phyloP scores from a whole-genome alignment of 768 basidiomycete genomes.

The Trametes meyenii region DNA sequence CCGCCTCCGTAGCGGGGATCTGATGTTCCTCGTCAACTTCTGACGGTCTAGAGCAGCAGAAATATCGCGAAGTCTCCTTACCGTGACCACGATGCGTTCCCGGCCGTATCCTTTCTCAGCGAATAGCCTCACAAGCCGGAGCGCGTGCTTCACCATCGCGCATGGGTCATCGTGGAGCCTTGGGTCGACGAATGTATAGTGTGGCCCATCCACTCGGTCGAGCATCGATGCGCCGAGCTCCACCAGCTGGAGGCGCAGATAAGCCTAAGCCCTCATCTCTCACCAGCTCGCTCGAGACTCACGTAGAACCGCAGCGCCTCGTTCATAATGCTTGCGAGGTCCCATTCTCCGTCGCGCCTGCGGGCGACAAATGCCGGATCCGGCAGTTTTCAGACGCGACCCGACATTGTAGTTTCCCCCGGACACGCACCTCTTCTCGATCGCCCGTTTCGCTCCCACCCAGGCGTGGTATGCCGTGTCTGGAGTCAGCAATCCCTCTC shows the following conservation, averaged over 20 bases:
- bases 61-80: constrained; percentile 32
- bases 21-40: constrained; percentile 27
- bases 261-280: background rate
- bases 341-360: constrained; percentile 12
- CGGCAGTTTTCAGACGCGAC: background rate
- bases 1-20: constrained; percentile 62
- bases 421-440: constrained; percentile 26
- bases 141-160: constrained; percentile 47
- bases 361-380: constrained; percentile 19
- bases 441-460: constrained; percentile 36
- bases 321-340: constrained; percentile 1
- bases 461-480: constrained; percentile 39
- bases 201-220: constrained; percentile 49
- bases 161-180: constrained; percentile 40
- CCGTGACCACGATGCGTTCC: constrained; percentile 52
- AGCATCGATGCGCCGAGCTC: constrained; percentile 50
- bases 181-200: constrained; percentile 56
- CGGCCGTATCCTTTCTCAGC: constrained; percentile 41
- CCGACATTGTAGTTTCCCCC: background rate
- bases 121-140: constrained; percentile 44
- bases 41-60: background rate
- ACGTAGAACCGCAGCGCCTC: constrained; percentile 37
- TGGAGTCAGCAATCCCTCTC: constrained; percentile 28
- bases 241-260: constrained; percentile 44
- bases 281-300: constrained; percentile 16